Base-by-base conservation (phyloP, 2,329 filamentous ascomycete species). In the Purpureocillium lavendulum region DNA sequence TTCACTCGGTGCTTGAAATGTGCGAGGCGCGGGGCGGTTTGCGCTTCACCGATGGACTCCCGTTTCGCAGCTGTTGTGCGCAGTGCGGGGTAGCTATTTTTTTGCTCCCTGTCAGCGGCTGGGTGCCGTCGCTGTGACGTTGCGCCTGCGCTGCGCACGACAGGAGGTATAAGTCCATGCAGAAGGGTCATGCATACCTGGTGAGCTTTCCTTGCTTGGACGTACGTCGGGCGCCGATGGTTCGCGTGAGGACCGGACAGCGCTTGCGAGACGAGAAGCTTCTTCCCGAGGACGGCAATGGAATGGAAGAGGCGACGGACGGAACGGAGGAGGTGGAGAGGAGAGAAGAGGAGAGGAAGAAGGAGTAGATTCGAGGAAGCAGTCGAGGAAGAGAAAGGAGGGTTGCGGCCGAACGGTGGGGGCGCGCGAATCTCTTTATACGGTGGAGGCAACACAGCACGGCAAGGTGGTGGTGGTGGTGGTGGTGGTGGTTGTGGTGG, bases 71-170 rank as follows among this genome's bases (percentile, higher is more conserved):
- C 28, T 31, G 17, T 26, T 26, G 21, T 10, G 17, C n/a, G 29
- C 16, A 34, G 43, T 34, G 43, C 43, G 43, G 35, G 43, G 43
- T 45, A 40, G 40, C 40, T 42, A 29, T 26, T 26, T 26, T 31
- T 35, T 37, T 34, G 18, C 21, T 14, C 15, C 21, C 38, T n/a
- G 38, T 26, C 21, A 26, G 21, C 21, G 21, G 21, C 21, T 26
- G 21, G 21, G 10, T 26, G 21, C 21, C 6, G 5, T 30, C 26
- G 15, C 35, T 36, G 35, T 30, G 35, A 36, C 35, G 35, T 36
- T 36, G 35, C 35, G 35, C 13, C 26, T 10, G 21, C 21, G 21
- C 5, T 5, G 21, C 21, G 21, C 21, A 26, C 21, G 21, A 26
- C 21, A 26, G 21, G 21, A 26, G 10, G 21, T 26, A 26, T 26